Conservation (phyloP, 1,139 yeast genomes). For the Meyerozyma athensensis region DNA sequence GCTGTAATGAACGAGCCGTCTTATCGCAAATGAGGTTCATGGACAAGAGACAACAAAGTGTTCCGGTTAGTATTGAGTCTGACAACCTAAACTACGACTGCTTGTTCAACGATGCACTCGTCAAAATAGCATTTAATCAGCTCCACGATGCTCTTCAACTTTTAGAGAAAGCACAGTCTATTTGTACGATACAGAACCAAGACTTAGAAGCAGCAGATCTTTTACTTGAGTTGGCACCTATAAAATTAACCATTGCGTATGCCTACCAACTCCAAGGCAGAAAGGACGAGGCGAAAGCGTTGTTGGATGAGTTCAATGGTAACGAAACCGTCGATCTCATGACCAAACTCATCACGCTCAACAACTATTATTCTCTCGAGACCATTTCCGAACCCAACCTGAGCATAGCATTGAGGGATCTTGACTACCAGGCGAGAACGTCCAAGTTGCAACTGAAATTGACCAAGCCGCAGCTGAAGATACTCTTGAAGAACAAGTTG, state of each 20-base stretch:
- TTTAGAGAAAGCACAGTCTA: conserved; percentile 47
- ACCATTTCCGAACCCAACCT: conserved; percentile 18
- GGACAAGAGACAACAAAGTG: conserved; percentile 8
- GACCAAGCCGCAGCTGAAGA: conserved; percentile 39
- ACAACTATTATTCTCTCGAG: conserved; percentile 26
- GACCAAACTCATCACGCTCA: conserved; percentile 29
- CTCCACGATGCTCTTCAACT: conserved; percentile 39
- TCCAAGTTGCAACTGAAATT: conserved; percentile 34
- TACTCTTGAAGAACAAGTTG: conserved; percentile 41
- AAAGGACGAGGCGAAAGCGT: conserved; percentile 33
- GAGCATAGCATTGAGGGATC: conserved; percentile 39
- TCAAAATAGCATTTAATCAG: conserved; percentile 43
- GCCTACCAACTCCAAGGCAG: conserved; percentile 49
- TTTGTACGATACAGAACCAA: conserved; percentile 36
- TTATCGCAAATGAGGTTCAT: conserved; percentile 45
- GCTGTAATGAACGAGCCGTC: conserved; percentile 67
- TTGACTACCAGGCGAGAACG: conserved; percentile 37
- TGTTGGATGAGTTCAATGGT: conserved; percentile 24
- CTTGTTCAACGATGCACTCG: conserved; percentile 64
- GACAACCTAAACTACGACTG: conserved; percentile 29
- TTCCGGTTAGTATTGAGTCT: conserved; percentile 9
- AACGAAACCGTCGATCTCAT: conserved; percentile 26
- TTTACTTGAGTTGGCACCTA: conserved; percentile 53
- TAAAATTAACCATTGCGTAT: conserved; percentile 66
- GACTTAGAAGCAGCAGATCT: conserved; percentile 37